Evolutionary conservation across 1,284 basidiomycete genomes (phyloP), one percentile per base, ranked within the genome.

Genomic region (Gymnopus androsaceus): DNA sequence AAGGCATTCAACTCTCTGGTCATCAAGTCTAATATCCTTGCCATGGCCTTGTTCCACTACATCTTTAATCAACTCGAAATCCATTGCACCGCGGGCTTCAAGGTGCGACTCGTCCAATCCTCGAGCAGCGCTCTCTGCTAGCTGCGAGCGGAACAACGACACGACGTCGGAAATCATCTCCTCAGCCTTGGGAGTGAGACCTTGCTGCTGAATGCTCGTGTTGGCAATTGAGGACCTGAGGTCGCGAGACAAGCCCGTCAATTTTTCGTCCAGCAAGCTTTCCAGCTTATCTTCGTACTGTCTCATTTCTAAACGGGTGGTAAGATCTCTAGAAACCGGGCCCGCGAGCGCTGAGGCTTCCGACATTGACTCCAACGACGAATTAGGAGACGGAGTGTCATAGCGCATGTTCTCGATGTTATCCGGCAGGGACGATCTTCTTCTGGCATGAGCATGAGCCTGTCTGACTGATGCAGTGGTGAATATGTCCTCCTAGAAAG

Each of bases 1-100:
- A 19, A 84, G 64, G 38, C 75, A 72, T 19, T 73, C 73, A 27
- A 89, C 63, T 90, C 87, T 11, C 72, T 75, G 64, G 83, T 82
- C 51, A 92, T 68, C n/a, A 79, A 62, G 2, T 75, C 71, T 2
- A 84, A 71, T 12, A 83, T 72, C 59, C 87, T 83, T 31, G 80
- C n/a, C 75, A 41, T 90, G 85, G 14, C 83, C 81, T 63, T 87
- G 79, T 61, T 89, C 82, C 31, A 92, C 75, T 30, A 85, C 75
- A 59, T 83, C 84, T 65, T 81, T 86, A 64, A 92, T 79, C 58
- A 90, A 72, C 67, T 90, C 85, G 63, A 90, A 83, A 70, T 92
- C 89, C 25, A 90, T 71, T 61, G 91, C 89, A 27, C 87, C 88
- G 21, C 82, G 81, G 27, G 85, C 88, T 66, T 90, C 87, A 72